Conservation (phyloP, 176 grass and related monocot species). For the Hordeum marinum region DNA sequence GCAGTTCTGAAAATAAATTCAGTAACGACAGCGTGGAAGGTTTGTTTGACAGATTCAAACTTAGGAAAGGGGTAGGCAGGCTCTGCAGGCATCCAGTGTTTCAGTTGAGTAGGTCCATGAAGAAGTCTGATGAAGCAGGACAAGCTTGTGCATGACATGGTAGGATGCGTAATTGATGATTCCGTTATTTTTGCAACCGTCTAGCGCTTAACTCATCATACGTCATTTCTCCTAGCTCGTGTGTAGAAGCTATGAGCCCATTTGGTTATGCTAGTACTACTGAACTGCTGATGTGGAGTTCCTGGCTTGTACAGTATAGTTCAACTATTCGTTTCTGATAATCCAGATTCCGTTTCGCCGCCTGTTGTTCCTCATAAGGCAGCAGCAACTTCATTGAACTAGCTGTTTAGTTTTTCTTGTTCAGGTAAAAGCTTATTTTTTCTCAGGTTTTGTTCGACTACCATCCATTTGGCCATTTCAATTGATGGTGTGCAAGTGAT, state of each 20-base stretch:
- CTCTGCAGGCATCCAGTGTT: slow-evolving; percentile 80
- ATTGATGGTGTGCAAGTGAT: neutral
- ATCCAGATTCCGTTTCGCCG: neutral
- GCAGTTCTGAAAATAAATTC: slow-evolving; percentile 27
- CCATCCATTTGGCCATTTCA: neutral
- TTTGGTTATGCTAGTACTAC: slow-evolving; percentile 32
- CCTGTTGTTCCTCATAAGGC: neutral
- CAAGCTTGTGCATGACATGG: slow-evolving; percentile 69
- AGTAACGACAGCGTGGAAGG: slow-evolving; percentile 37
- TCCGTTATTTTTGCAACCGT: neutral
- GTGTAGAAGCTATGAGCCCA: slow-evolving; percentile 25
- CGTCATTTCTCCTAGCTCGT: slow-evolving; percentile 32
- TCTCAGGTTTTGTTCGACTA: neutral
- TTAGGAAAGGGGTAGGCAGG: slow-evolving; percentile 79
- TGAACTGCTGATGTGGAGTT: slow-evolving; percentile 18
- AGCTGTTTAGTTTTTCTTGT: neutral
- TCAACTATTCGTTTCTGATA: slow-evolving; percentile 32
- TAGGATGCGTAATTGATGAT: slow-evolving; percentile 21
- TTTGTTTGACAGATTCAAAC: slow-evolving; percentile 64
- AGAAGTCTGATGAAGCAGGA: slow-evolving; percentile 61
- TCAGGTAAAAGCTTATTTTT: neutral
- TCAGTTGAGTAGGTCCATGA: slow-evolving; percentile 76
- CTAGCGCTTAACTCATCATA: slow-evolving; percentile 12
- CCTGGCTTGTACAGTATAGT: slow-evolving; percentile 53
- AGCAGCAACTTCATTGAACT: neutral